Evolutionary conservation across 371 early-diverging fungal species (phyloP).

Genomic region (Fennellomyces sp.): DNA sequence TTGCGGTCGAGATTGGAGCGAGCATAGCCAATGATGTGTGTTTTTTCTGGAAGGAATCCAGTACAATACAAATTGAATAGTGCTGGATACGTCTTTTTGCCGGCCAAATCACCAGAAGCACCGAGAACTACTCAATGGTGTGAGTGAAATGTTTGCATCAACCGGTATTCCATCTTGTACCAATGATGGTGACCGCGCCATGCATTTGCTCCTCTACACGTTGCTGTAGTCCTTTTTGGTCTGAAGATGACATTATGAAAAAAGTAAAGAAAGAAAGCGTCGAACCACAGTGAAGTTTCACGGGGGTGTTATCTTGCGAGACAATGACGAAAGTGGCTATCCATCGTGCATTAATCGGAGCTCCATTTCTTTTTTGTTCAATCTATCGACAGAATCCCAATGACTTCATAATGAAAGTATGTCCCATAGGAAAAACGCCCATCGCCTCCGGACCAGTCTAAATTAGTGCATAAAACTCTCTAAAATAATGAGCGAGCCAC

Average conservation of each 20-base stretch:
- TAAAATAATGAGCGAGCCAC: no score
- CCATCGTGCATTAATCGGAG: no score
- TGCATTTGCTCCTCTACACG: conserved; percentile 14
- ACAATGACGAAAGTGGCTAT: no score
- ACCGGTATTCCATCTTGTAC: conserved; percentile 4
- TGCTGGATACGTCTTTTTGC: conserved; percentile 98
- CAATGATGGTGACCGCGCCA: conserved; percentile 24
- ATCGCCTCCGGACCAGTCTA: no score
- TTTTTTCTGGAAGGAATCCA: conserved; percentile 74
- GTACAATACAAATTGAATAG: conserved; percentile 85
- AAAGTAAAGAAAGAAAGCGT: not conserved
- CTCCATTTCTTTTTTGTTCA: no score
- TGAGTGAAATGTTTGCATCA: not conserved
- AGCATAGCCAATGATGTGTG: conserved; percentile 94
- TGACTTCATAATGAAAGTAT: no score
- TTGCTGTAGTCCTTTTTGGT: conserved; percentile 7
- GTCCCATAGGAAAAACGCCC: no score
- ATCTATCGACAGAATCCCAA: no score
- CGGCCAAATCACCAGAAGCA: conserved; percentile 95
- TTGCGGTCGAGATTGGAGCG: conserved; percentile 79
- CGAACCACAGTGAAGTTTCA: not conserved
- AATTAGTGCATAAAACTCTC: no score
- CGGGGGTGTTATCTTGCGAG: not conserved
- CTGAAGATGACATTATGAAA: not conserved
- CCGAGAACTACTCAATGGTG: conserved; percentile 69